Conservation (phyloP, 1,284 basidiomycete genomes). For the Cerioporus squamosus region DNA sequence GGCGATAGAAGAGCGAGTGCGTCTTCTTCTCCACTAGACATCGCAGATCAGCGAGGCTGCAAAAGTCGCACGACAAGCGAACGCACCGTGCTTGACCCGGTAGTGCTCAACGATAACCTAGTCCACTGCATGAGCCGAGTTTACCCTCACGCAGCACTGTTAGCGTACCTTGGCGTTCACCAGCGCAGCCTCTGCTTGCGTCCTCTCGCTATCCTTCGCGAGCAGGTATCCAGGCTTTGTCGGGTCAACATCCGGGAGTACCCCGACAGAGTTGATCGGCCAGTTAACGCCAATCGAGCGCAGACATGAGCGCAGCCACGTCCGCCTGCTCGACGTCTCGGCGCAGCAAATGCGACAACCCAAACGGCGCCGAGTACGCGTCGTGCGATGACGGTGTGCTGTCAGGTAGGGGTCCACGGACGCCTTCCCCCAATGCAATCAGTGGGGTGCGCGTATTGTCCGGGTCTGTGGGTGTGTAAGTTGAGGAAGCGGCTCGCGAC, state of each 20-base stretch:
- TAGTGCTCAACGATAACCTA: constrained; percentile 83
- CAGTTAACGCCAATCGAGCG: constrained; percentile 72
- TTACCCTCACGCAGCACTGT: neutral
- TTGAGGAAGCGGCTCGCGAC: neutral
- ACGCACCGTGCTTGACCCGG: constrained; percentile 73
- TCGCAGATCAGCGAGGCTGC: neutral
- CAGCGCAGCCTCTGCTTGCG: constrained; percentile 61
- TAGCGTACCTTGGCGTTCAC: constrained; percentile 67
- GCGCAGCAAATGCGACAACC: constrained; percentile 56
- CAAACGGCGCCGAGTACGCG: constrained; percentile 70
- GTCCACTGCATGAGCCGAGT: neutral
- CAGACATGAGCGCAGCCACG: constrained; percentile 79
- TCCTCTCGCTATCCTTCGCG: constrained; percentile 38
- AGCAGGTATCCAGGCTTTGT: constrained; percentile 58
- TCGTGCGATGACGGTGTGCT: constrained; percentile 64
- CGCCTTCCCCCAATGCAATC: constrained; percentile 83
- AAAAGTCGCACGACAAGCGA: neutral
- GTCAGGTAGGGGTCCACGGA: constrained; percentile 68
- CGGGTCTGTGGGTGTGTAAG: constrained; percentile 56
- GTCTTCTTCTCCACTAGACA: constrained; percentile 60
- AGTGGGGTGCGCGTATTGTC: constrained; percentile 89
- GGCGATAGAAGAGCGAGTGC: constrained; percentile 64
- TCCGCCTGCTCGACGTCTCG: constrained; percentile 88
- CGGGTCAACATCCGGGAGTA: constrained; percentile 70
- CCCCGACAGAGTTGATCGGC: constrained; percentile 80